Conservation (phyloP, 352 stramenopile genomes). For the Globisporangium canariense region DNA sequence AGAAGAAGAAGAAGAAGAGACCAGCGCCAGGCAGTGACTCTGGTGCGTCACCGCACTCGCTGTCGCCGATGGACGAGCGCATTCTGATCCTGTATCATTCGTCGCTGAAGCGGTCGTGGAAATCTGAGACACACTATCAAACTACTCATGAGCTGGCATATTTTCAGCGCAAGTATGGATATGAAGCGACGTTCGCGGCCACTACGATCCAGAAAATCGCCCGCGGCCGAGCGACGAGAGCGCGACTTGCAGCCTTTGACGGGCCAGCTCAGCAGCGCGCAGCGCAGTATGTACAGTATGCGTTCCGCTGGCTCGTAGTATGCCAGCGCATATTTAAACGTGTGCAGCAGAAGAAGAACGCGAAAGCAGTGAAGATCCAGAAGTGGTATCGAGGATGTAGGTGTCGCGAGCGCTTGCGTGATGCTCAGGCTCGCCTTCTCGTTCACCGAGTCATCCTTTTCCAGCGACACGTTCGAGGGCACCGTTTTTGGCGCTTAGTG, state of each 20-base stretch:
- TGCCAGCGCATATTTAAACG: constrained; percentile 22
- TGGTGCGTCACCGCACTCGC: neutral
- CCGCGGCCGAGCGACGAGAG: constrained; percentile 31
- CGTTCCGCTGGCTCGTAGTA: constrained; percentile 27
- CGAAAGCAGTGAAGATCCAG: constrained; percentile 31
- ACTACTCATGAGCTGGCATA: neutral
- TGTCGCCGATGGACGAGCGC: constrained; percentile 49
- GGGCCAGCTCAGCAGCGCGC: constrained; percentile 37
- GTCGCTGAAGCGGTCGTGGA: constrained; percentile 36
- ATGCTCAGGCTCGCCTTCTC: constrained; percentile 24
- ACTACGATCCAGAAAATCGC: constrained; percentile 55
- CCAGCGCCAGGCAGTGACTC: neutral
- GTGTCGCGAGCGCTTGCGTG: constrained; percentile 26
- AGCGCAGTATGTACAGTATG: constrained; percentile 33
- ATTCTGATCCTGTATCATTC: constrained; percentile 66
- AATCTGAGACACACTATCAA: neutral
- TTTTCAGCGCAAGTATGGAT: constrained; percentile 23
- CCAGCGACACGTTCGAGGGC: constrained; percentile 39
- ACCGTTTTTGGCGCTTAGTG: constrained; percentile 44
- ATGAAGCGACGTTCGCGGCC: constrained; percentile 57
- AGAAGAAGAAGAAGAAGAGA: neutral
- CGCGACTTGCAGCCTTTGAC: constrained; percentile 31
- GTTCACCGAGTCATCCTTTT: constrained; percentile 36
- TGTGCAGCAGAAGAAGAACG: constrained; percentile 20
- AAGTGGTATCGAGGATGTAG: constrained; percentile 40